Percentiles rank a stretch among this genome's conserved stretches.
These are phyloP conservation scores for Plasmodium reichenowi DNA, from an alignment of 169 alveolate genomes.

Conservation along the genomic window DNA sequence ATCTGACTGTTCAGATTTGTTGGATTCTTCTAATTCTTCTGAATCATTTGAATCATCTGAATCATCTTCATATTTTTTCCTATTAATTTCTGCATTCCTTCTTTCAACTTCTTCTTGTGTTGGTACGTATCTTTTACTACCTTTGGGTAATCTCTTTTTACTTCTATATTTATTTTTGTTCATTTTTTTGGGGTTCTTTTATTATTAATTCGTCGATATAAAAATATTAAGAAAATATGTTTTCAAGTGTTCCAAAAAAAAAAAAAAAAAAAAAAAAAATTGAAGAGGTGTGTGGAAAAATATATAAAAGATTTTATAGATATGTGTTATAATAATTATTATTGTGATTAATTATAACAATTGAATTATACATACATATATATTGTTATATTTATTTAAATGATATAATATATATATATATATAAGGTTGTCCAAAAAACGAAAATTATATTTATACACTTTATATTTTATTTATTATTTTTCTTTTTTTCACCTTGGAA, in stretches of 20 bases:
- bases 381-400: no score
- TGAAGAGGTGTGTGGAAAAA: no score
- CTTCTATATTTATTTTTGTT: constrained; percentile 33
- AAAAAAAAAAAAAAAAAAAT: background rate
- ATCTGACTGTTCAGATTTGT: background rate
- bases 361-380: no score
- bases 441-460: no score
- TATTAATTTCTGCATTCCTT: constrained; percentile 60
- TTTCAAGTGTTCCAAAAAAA: background rate
- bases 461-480: no score
- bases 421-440: no score
- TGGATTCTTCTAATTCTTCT: background rate
- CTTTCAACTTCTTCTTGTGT: constrained; percentile 70
- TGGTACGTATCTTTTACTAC: constrained; percentile 41
- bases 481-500: no score
- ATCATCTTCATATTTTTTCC: constrained; percentile 22
- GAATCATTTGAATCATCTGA: constrained; percentile 18
- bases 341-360: no score
- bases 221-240: background rate
- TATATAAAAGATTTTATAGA: no score
- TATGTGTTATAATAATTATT: no score
- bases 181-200: background rate
- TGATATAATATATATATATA: no score
- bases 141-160: constrained; percentile 56
- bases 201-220: background rate